Conservation (phyloP, 2,329 filamentous ascomycete species). For the Fusarium algeriense region DNA sequence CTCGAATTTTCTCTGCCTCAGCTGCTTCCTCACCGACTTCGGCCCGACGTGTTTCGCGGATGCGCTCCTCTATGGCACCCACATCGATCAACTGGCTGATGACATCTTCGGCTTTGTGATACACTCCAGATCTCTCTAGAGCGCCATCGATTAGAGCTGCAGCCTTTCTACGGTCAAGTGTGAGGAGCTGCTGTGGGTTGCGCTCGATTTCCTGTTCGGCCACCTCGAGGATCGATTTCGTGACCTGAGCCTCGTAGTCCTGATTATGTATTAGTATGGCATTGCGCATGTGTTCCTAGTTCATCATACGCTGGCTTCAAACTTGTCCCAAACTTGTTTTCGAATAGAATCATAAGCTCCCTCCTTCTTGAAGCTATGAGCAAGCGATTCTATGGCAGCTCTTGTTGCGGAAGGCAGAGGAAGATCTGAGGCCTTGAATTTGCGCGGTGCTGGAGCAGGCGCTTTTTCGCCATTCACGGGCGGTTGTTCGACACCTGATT, state of each 20-base stretch:
- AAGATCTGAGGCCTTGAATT: conserved; percentile 80
- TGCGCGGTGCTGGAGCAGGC: conserved; percentile 51
- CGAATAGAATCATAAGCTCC: conserved; percentile 84
- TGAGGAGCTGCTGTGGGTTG: conserved; percentile 77
- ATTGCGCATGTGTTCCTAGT: conserved; percentile 37
- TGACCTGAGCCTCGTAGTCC: conserved; percentile 78
- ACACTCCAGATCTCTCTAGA: conserved; percentile 80
- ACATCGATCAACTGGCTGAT: conserved; percentile 77
- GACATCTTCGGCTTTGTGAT: conserved; percentile 76
- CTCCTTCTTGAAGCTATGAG: conserved; percentile 88
- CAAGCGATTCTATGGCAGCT: conserved; percentile 78
- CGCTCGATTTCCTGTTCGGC: conserved; percentile 81
- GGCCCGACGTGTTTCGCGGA: conserved; percentile 74
- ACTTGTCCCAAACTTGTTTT: conserved; percentile 81
- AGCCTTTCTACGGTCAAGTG: conserved; percentile 79
- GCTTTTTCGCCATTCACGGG: conserved; percentile 34
- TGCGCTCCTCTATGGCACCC: conserved; percentile 74
- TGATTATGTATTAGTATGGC: conserved; percentile 49
- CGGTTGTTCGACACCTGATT: conserved; percentile 42
- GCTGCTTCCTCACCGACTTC: conserved; percentile 79
- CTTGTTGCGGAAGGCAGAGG: conserved; percentile 80
- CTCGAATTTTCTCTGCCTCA: conserved; percentile 71
- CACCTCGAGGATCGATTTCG: conserved; percentile 74
- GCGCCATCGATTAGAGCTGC: conserved; percentile 82
- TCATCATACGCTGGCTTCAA: conserved; percentile 72